Conservation (phyloP, 2,329 filamentous ascomycete species). For the Zymoseptoria crescenta region DNA sequence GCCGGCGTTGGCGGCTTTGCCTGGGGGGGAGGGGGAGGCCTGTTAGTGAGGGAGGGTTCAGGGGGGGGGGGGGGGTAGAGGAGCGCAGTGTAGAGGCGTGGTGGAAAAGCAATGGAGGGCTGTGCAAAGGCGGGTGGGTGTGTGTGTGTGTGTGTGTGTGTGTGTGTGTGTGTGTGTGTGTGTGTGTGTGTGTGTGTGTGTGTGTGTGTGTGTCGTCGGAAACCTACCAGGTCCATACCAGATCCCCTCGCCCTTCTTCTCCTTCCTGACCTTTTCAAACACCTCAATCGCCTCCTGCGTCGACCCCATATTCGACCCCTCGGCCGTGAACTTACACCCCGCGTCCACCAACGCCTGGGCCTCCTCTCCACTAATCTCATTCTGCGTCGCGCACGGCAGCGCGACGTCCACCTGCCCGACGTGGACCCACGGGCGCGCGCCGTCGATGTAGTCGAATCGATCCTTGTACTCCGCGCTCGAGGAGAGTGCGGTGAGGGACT, state of each 20-base stretch:
- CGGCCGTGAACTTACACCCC: slow-evolving; percentile 79
- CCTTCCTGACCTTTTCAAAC: slow-evolving; percentile 70
- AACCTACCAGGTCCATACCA: slow-evolving; percentile 80
- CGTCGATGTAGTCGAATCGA: slow-evolving; percentile 78
- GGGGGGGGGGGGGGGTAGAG: background rate
- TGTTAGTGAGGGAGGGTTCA: background rate
- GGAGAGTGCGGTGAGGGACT: slow-evolving; percentile 68
- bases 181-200: too few species aligned
- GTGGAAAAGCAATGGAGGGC: too few species aligned
- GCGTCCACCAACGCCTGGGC: slow-evolving; percentile 69
- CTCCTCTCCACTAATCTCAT: slow-evolving; percentile 91
- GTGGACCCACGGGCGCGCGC: slow-evolving; percentile 84
- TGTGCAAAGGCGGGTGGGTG: too few species aligned
- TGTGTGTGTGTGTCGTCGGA: too few species aligned
- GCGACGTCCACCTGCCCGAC: slow-evolving; percentile 84
- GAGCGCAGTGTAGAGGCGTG: too few species aligned
- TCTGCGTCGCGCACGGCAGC: slow-evolving; percentile 90
- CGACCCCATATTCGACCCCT: slow-evolving; percentile 99
- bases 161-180: too few species aligned
- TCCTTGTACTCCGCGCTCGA: slow-evolving; percentile 47
- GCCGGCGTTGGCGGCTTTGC: slow-evolving; percentile 95
- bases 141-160: too few species aligned
- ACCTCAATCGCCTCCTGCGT: slow-evolving; percentile 90
- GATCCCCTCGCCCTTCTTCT: slow-evolving; percentile 62
- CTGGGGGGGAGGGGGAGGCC: slow-evolving; percentile 8